Percentiles rank a stretch among this genome's conserved stretches.
These are phyloP conservation scores for Triticum aestivum DNA, from an alignment of 176 grass and related monocot genomes.

Conservation along the genomic window DNA sequence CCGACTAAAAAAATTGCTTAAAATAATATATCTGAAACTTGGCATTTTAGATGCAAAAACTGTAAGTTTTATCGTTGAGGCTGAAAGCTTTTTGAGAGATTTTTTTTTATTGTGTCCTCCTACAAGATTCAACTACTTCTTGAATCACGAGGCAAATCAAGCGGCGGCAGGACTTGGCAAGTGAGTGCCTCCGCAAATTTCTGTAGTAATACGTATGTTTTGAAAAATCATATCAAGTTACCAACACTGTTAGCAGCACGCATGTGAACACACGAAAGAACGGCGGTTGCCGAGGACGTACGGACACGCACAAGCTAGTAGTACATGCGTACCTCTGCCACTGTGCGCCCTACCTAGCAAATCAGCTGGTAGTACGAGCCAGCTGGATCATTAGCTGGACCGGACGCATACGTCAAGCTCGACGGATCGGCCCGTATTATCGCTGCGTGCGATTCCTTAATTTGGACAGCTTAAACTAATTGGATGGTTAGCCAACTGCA, in stretches of 20 bases:
- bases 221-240: too few relatives aligned
- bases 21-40: too few relatives aligned
- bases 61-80: too few relatives aligned
- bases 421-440: not conserved
- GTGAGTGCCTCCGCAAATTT: too few relatives aligned
- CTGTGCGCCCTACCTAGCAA: not conserved
- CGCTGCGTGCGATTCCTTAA: slow-evolving; percentile 3
- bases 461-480: slow-evolving; percentile 6
- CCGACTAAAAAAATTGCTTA: too few relatives aligned
- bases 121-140: too few relatives aligned
- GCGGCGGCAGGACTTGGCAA: too few relatives aligned
- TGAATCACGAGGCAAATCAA: too few relatives aligned
- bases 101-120: too few relatives aligned
- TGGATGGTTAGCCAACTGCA: slow-evolving; percentile 3
- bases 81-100: too few relatives aligned
- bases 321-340: not conserved
- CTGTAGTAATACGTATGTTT: too few relatives aligned
- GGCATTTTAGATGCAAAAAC: too few relatives aligned
- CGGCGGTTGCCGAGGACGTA: not conserved
- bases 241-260: not conserved
- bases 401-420: not conserved
- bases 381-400: not conserved
- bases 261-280: not conserved
- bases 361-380: not conserved
- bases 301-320: not conserved